Conservation (phyloP, 495 filamentous ascomycete species). For the Pseudevernia furfuracea region DNA sequence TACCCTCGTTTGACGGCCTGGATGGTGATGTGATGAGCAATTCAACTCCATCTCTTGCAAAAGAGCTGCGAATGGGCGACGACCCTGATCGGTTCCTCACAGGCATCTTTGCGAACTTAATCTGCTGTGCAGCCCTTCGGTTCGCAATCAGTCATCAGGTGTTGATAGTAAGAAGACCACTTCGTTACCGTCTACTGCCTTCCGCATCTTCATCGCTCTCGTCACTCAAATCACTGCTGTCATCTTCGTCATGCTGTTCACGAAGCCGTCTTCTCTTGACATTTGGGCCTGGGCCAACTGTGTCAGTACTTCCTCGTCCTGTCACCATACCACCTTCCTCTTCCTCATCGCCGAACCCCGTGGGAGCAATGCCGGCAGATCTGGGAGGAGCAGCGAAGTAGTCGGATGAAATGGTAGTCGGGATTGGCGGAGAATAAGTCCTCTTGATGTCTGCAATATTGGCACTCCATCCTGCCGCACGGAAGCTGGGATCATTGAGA, state of each 20-base stretch:
- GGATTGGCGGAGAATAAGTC: constrained; percentile 93
- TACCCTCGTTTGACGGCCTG: constrained; percentile 39
- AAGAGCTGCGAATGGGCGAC: constrained; percentile 64
- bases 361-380: constrained; percentile 40
- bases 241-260: constrained; percentile 86
- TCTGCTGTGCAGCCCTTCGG: constrained; percentile 61
- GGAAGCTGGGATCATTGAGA: constrained; percentile 90
- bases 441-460: constrained; percentile 73
- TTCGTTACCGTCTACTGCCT: constrained; percentile 34
- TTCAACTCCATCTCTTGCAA: constrained; percentile 44
- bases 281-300: constrained; percentile 56
- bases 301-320: constrained; percentile 65
- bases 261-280: constrained; percentile 43
- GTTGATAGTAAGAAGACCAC: constrained; percentile 21
- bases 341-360: constrained; percentile 54
- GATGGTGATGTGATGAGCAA: constrained; percentile 50
- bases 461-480: constrained; percentile 84
- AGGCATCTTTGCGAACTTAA: constrained; percentile 93
- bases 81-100: constrained; percentile 79
- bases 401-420: constrained; percentile 78
- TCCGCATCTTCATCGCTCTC: constrained; percentile 90
- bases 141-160: background rate
- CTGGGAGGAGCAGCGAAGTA: constrained; percentile 72
- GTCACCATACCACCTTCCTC: constrained; percentile 79
- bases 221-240: constrained; percentile 93